Conservation (phyloP, 495 filamentous ascomycete genomes). For the Talaromyces borbonicus region DNA sequence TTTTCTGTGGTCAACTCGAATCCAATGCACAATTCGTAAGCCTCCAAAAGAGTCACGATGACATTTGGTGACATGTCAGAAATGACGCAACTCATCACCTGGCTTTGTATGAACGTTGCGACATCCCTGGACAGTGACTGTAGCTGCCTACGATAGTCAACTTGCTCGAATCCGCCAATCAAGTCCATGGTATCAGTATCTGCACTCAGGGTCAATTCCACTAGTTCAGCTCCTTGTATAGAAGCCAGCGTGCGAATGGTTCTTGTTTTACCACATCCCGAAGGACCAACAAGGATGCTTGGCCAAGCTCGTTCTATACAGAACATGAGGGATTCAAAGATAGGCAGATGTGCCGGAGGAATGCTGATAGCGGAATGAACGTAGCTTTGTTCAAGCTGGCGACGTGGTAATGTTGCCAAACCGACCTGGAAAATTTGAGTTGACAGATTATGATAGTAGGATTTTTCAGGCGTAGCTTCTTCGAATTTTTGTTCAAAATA, state of each 20-base stretch:
- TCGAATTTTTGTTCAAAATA: slow-evolving; percentile 52
- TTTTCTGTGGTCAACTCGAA: slow-evolving; percentile 24
- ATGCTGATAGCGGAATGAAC: slow-evolving; percentile 45
- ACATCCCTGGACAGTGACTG: slow-evolving; percentile 46
- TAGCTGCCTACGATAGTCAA: slow-evolving; percentile 62
- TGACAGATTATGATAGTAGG: slow-evolving; percentile 58
- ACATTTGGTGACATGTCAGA: slow-evolving; percentile 26
- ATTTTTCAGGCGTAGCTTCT: slow-evolving; percentile 20
- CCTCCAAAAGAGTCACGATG: slow-evolving; percentile 22
- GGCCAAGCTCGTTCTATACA: slow-evolving; percentile 81
- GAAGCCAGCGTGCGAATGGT: slow-evolving; percentile 72
- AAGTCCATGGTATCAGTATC: slow-evolving; percentile 96
- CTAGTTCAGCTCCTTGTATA: slow-evolving; percentile 57
- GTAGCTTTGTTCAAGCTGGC: slow-evolving; percentile 45
- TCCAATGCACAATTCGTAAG: slow-evolving; percentile 25
- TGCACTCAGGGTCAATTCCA: slow-evolving; percentile 75
- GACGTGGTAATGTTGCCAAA: slow-evolving; percentile 55
- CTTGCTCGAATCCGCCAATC: slow-evolving; percentile 93
- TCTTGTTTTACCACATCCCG: slow-evolving; percentile 78
- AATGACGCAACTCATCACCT: slow-evolving; percentile 41
- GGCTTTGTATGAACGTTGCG: slow-evolving; percentile 39
- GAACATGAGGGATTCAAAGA: slow-evolving; percentile 77
- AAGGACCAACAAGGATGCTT: slow-evolving; percentile 75
- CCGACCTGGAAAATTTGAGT: slow-evolving; percentile 67
- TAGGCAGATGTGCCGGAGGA: slow-evolving; percentile 47